Conservation (phyloP, 2,329 filamentous ascomycete species). For the Dothideomycetes sp. region DNA sequence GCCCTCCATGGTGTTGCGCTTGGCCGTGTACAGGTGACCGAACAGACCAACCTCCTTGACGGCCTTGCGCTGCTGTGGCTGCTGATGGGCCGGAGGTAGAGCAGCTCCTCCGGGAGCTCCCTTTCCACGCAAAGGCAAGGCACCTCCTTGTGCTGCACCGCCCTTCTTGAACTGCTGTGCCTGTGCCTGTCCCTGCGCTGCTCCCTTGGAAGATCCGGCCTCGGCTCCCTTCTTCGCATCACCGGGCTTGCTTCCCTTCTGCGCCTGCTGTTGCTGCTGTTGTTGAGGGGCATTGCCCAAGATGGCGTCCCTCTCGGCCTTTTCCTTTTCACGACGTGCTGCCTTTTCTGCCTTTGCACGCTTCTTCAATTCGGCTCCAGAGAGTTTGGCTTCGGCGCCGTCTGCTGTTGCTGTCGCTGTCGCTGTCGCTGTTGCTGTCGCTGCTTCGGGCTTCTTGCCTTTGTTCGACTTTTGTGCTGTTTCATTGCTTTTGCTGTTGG, state of each 20-base stretch:
- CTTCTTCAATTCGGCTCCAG: conserved; percentile 76
- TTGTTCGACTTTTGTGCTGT: conserved; percentile 3
- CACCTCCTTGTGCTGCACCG: conserved; percentile 21
- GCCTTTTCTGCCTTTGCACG: conserved; percentile 86
- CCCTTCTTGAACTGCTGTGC: conserved; percentile 20
- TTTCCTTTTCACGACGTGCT: conserved; percentile 57
- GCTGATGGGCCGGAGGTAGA: conserved; percentile 9
- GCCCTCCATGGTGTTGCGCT: conserved; percentile 52
- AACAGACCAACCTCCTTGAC: conserved; percentile 66
- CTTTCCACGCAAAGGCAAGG: conserved; percentile 24
- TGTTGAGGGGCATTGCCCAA: conserved; percentile 12
- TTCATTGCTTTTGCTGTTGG: conserved; percentile 44
- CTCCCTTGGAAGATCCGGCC: conserved; percentile 19
- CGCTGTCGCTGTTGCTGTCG: no score
- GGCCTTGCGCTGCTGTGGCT: conserved; percentile 42
- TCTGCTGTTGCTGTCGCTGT: conserved; percentile 6
- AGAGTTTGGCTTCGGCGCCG: conserved; percentile 34
- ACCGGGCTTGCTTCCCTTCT: conserved; percentile 26
- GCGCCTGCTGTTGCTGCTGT: conserved; percentile 26
- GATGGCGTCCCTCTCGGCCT: conserved; percentile 21
- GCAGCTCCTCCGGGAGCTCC: conserved; percentile 14
- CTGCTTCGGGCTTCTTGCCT: conserved; percentile 10
- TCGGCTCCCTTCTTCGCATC: conserved; percentile 24
- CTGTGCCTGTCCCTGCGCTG: conserved; percentile 27
- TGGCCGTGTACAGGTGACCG: conserved; percentile 60